These are phyloP conservation scores for Trichoderma polysporum DNA, from an alignment of 2,329 filamentous ascomycete species.

Conservation along the genomic window DNA sequence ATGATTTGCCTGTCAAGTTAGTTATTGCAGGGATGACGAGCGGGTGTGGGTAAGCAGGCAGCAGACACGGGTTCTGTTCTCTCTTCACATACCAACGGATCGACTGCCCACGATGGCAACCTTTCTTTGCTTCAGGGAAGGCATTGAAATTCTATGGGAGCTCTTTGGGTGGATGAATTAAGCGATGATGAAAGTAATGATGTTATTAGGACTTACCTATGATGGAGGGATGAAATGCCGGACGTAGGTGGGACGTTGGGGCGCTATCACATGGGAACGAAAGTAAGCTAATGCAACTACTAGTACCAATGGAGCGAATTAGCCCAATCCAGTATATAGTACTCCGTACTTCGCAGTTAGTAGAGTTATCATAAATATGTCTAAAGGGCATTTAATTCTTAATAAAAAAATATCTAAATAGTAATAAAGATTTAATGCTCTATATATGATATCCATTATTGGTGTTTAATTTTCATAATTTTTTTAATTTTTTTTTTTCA, in stretches of 20 bases:
- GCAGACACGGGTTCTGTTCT: not conserved
- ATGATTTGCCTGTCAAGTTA: conserved; percentile 79
- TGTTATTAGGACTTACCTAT: not conserved
- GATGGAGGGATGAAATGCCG: not conserved
- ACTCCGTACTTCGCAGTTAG: not conserved
- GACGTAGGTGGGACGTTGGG: not conserved
- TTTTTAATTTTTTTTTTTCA: too few relatives aligned
- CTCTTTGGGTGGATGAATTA: not conserved
- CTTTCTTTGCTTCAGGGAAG: conserved; percentile 82
- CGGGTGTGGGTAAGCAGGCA: not conserved
- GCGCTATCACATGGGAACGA: conserved; percentile 9
- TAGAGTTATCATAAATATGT: not conserved
- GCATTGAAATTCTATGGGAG: conserved; percentile 47
- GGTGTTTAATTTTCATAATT: too few relatives aligned
- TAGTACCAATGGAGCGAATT: conserved; percentile 1
- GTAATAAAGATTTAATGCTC: too few relatives aligned
- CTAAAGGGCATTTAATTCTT: not conserved
- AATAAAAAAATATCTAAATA: not conserved
- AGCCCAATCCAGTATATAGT: not conserved
- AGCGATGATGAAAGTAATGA: not conserved
- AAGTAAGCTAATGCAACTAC: not conserved
- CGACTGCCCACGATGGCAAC: conserved; percentile 94
- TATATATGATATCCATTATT: too few relatives aligned
- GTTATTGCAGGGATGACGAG: not conserved
- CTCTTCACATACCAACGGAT: conserved; percentile 62